Base-by-base conservation (phyloP, 2,329 filamentous ascomycete genomes). In the Trichoderma simmonsii region DNA sequence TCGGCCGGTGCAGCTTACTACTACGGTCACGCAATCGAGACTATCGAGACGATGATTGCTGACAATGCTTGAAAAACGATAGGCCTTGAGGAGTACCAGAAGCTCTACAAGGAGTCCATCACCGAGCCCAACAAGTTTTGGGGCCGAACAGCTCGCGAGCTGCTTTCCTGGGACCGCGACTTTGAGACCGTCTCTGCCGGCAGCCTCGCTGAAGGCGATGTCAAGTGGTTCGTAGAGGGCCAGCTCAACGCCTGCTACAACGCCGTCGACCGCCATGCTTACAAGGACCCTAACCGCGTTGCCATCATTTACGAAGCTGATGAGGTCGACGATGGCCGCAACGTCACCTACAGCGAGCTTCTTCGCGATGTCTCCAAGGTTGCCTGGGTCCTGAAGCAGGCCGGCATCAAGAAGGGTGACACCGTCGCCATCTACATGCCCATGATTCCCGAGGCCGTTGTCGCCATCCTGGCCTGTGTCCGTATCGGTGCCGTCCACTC, bases 261-360 rank as follows among this genome's bases (percentile, higher is more conserved):
- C 86, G 97, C 94, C 80, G 91, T 99, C 75, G 96, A 99, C 80
- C 93, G 96, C 74, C 95, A 98, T 83, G 96, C 96, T n/a, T 89
- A 97, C 84, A 94, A 95, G 84, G 91, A 97, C 84, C 96, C 96
- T 62, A 86, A 98, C 85, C 94, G 92, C 84, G 90, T 96, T 62
- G 96, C 96, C 81, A 97, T 99, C 84, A 97, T 98, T 85, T 99
- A 98, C 86, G 96, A 99, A 86, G 95, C 95, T 73, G 96, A 99
- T 79, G 96, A 99, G 84, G 89, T 92, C 56, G 87, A 84, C 69
- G 92, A 97, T 80, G 95, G 96, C 79, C 94, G 95, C 76, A 95
- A 88, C 76, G 92, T 99, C 82, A 96, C 93, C 75, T 99, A 98
- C 78, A 89, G 92, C 78, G 95, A 99, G 87, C 92, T 99, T 67